Base-by-base conservation (phyloP, 2,329 filamentous ascomycete genomes). In the Rhexocercosporidium sp. region DNA sequence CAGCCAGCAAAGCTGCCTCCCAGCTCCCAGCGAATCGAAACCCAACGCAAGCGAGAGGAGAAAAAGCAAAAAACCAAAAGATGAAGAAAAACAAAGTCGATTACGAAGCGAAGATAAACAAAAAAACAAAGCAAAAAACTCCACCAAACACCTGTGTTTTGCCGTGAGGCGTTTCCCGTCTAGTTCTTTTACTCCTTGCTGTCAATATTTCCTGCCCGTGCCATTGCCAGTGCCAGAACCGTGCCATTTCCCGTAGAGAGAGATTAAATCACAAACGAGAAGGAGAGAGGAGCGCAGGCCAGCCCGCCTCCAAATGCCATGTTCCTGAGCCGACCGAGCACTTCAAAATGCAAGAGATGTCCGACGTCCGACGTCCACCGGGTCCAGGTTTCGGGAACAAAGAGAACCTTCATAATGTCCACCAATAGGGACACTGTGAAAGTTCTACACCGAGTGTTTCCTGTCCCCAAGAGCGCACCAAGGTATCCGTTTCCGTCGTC, bases 91-190 rank as follows among this genome's bases (percentile, higher is more conserved):
- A 18, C 51, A 25, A 22, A 6, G 9, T n/a, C n/a, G 22, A 46
- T 61, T 46, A 27, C 56, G 31, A 37, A 57, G 53, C 53, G 31
- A 34, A 41, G 12, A 39, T 11, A n/a, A 22, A n/a, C 5, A 46
- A 7, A 20, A 57, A 61, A 56, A 31, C 20, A 65, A 62, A 39
- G 49, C n/a, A 65, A 68, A 65, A 66, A 68, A 65, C 64, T 69
- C 69, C 65, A 47, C 66, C 66, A 61, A 70, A 70, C 69, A 69
- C 70, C 70, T n/a, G 39, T 66, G 62, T 65, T 70, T 60, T 74
- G 72, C 72, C 72, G 72, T 68, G 72, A 74, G 72, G 72, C 72
- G 59, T 67, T 61, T 67, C 70, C 70, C 67, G 64, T 72, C 71
- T 72, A 72, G 68, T 69, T 71, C 69, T 72, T 72, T 70, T 67